Evolutionary conservation across 176 grass and related monocot genomes (phyloP), one percentile per base, ranked within the genome.

Genomic region (Echinochloa phyllopogon): DNA sequence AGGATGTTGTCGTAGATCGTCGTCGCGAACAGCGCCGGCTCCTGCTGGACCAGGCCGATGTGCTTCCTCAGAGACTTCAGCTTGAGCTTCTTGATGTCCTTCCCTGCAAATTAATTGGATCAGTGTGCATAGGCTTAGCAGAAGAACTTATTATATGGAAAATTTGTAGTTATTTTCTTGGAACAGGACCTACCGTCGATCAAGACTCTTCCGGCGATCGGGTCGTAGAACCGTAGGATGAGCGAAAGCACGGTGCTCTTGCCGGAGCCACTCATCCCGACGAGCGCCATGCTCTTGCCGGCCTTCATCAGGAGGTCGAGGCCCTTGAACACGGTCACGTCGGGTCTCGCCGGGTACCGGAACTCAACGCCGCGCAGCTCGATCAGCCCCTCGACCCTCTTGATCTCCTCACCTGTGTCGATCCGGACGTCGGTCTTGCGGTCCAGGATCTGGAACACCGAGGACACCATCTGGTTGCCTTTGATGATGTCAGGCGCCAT

Each of bases 261-360:
- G 59, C 96, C 96, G 0, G 96, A 98, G 55, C 96, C 96, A 56
- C 96, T 98, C 89, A 94, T 95, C 1, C 96, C 96, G 24, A 98
- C 96, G 56, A 98, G 75, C 14, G 96, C 96, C 96, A 98, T 95
- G 91, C 96, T 98, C 74, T 89, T 98, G 72, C 96, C 91, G 14
- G 93, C 91, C 84, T 77, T 98, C 87, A 98, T 93, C 51, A 87
- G 83, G 80, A 98, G 79, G 82, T 95, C 86, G 8, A 98, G 94
- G 11, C 90, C 93, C 21, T 82, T 94, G 86, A 98, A 98, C 47
- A 98, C 87, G 36, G 63, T 43, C 44, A 95, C 89, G 24, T 94
- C 96, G 1, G 96, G 90, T 85, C 96, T 84, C 10, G 96, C 78
- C 3, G 96, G 96, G 83, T 98, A 98, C 14, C 62, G 75, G 86